Evolutionary conservation across 495 filamentous ascomycete species (phyloP).

Genomic region (Echria macrotheca): DNA sequence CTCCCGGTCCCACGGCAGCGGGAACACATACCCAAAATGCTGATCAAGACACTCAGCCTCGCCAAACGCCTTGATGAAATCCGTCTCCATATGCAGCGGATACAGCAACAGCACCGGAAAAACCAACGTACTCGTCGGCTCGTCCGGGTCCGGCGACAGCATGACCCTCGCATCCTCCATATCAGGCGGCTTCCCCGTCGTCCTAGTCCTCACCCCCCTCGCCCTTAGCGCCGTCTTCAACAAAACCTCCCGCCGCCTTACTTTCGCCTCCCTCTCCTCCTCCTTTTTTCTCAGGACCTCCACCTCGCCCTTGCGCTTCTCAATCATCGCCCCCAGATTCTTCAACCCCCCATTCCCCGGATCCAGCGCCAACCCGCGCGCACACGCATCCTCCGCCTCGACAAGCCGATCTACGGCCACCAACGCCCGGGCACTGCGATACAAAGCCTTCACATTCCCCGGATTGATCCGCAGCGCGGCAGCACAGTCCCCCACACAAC

Average conservation of each 20-base stretch:
- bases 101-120: conserved; percentile 83
- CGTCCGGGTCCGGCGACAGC: conserved; percentile 66
- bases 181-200: conserved; percentile 68
- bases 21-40: conserved; percentile 76
- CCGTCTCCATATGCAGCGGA: conserved; percentile 66
- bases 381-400: conserved; percentile 72
- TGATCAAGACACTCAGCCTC: conserved; percentile 65
- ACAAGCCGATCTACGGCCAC: conserved; percentile 63
- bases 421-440: conserved; percentile 72
- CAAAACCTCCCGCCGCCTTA: conserved; percentile 50
- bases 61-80: conserved; percentile 81
- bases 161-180: conserved; percentile 70
- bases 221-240: conserved; percentile 67
- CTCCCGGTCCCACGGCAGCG: conserved; percentile 73
- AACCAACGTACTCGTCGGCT: conserved; percentile 60
- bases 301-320: conserved; percentile 35
- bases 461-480: conserved; percentile 72
- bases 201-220: conserved; percentile 60
- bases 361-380: conserved; percentile 65
- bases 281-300: conserved; percentile 37
- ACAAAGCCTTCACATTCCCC: conserved; percentile 79
- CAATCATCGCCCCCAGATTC: conserved; percentile 48
- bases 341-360: conserved; percentile 52
- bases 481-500: conserved; percentile 75
- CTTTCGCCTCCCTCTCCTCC: conserved; percentile 43